These are phyloP conservation scores for Pharnaceum exiguum DNA, from an alignment of 148 eudicot species.

Conservation along the genomic window DNA sequence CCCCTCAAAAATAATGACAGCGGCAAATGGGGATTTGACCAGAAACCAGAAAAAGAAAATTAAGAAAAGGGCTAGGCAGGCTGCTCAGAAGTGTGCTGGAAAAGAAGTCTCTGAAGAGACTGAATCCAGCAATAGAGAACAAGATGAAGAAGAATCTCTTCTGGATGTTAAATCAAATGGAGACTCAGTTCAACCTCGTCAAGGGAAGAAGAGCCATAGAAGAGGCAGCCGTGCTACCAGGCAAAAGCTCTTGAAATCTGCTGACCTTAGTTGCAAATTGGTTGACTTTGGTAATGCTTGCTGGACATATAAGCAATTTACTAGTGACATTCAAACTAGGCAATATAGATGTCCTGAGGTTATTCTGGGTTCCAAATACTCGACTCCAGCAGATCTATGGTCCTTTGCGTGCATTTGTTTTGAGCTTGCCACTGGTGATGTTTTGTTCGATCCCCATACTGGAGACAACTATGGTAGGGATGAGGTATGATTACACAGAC, in stretches of 20 bases:
- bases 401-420: conserved; percentile 98
- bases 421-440: conserved; percentile 96
- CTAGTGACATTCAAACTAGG: conserved; percentile 91
- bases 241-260: conserved; percentile 54
- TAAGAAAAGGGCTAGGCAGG: conserved; percentile 67
- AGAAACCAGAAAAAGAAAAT: conserved; percentile 92
- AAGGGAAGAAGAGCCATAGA: conserved; percentile 39
- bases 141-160: conserved; percentile 31
- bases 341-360: conserved; percentile 97
- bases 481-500: conserved; percentile 55
- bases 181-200: conserved; percentile 25
- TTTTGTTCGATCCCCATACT: conserved; percentile 88
- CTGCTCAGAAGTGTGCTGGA: conserved; percentile 51
- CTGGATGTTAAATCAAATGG: conserved; percentile 35
- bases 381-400: conserved; percentile 91
- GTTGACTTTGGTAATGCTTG: conserved; percentile 98
- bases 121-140: conserved; percentile 27
- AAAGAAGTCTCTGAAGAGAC: conserved; percentile 45
- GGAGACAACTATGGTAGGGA: conserved; percentile 87
- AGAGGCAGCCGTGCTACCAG: conserved; percentile 58
- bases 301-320: conserved; percentile 92
- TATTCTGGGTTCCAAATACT: conserved; percentile 82
- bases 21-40: conserved; percentile 54
- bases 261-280: conserved; percentile 75
- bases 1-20: conserved; percentile 36